phyloP scores from a whole-genome alignment of 495 filamentous ascomycete genomes.

The Daldinia loculata region DNA sequence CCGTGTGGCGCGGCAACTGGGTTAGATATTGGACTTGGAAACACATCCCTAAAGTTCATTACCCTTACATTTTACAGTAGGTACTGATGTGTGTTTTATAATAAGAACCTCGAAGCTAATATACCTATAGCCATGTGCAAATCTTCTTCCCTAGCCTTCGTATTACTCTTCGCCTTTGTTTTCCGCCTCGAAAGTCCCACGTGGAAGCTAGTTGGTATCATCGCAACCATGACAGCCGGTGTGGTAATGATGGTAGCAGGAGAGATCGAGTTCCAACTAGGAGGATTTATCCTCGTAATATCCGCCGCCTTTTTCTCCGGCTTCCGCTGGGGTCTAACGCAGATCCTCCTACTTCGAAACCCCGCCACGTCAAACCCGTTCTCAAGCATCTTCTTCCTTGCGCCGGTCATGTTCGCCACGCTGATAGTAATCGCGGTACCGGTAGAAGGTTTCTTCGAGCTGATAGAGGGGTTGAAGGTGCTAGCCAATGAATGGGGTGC shows the following conservation, averaged over 20 bases:
- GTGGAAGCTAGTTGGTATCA: conserved; percentile 83
- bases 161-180: conserved; percentile 93
- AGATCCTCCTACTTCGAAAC: conserved; percentile 93
- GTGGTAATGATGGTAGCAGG: conserved; percentile 99
- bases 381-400: conserved; percentile 94
- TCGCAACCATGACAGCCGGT: conserved; percentile 90
- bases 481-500: conserved; percentile 74
- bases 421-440: conserved; percentile 83
- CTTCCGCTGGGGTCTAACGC: conserved; percentile 96
- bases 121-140: conserved; percentile 88
- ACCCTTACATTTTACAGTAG: conserved; percentile 94
- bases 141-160: conserved; percentile 93
- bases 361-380: conserved; percentile 97
- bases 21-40: conserved; percentile 95
- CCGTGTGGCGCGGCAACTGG: conserved; percentile 95
- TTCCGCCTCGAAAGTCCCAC: conserved; percentile 92
- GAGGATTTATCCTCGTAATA: conserved; percentile 93
- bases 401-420: conserved; percentile 92
- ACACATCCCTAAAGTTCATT: conserved; percentile 95
- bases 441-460: conserved; percentile 77
- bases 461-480: conserved; percentile 67
- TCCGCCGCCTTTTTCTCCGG: conserved; percentile 93
- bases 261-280: conserved; percentile 87
- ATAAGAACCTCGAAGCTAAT: conserved; percentile 8
- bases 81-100: conserved; percentile 39